Evolutionary conservation across 2,329 filamentous ascomycete species (phyloP).

Genomic region (Waltergamsia citrina): DNA sequence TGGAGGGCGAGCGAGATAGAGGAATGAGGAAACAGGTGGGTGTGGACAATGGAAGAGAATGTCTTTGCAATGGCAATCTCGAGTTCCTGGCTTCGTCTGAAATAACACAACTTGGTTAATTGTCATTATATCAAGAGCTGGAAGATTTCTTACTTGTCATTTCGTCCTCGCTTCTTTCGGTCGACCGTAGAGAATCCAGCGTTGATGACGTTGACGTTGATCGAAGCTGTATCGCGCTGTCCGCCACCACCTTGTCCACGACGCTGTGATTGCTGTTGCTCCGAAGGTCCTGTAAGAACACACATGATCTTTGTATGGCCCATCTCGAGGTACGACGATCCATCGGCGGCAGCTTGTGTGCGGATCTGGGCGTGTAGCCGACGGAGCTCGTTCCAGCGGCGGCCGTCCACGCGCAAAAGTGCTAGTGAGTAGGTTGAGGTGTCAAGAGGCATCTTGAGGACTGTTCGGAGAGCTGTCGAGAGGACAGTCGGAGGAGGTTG

Average conservation of each 20-base stretch:
- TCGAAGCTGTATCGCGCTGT: constrained; percentile 40
- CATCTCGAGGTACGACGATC: constrained; percentile 90
- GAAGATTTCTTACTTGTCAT: constrained; percentile 60
- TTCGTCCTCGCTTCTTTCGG: constrained; percentile 63
- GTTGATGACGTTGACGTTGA: constrained; percentile 74
- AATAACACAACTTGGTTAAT: not conserved
- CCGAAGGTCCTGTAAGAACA: constrained; percentile 76
- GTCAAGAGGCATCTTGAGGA: constrained; percentile 80
- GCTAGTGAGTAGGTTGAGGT: constrained; percentile 86
- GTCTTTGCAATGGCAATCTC: constrained; percentile 70
- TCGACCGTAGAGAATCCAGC: constrained; percentile 86
- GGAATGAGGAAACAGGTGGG: constrained; percentile 80
- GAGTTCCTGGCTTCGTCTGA: constrained; percentile 70
- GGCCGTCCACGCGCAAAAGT: constrained; percentile 71
- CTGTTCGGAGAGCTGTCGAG: not conserved
- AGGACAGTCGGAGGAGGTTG: constrained; percentile 1
- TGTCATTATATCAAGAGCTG: not conserved
- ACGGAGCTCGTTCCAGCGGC: constrained; percentile 95
- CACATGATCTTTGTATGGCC: constrained; percentile 97
- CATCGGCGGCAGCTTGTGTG: constrained; percentile 86
- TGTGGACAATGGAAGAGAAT: constrained; percentile 70
- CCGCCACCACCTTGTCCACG: constrained; percentile 23
- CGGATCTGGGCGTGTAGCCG: constrained; percentile 81
- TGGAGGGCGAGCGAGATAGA: constrained; percentile 78
- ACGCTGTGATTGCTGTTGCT: constrained; percentile 34